Evolutionary conservation across 2,329 filamentous ascomycete species (phyloP), one percentile per base, ranked within the genome.

Genomic region (Alternaria triticina): DNA sequence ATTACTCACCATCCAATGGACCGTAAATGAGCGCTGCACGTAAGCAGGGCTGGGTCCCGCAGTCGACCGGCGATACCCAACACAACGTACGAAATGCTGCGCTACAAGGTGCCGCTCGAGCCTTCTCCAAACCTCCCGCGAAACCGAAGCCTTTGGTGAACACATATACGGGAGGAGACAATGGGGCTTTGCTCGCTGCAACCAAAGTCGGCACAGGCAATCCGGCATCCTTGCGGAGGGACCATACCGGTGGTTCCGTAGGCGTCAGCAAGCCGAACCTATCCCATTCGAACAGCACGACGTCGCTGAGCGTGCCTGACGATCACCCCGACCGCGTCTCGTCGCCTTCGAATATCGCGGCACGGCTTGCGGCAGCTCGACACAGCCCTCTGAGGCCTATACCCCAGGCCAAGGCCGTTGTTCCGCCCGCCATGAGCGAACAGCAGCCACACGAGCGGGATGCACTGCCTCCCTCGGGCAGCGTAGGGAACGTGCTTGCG

Each of bases 341-440:
- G 62, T 89, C 86, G 49, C 84, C 88, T 6, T 90, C 87, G 6
- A 86, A 87, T 64, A 86, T 90, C 65, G 88, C 88, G 12, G 88
- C 88, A 12, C 87, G 84, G 28, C 79, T 89, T 25, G 88, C 88
- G 3, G 89, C 89, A 20, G 89, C 88, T 59, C 83, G 89, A 74
- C 86, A 87, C 15, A 85, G 83, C 25, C 87, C 87, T 20, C 64
- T 74, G 62, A 74, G 69, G 56, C 74, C 75, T 8, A 55, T 64
- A 12, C 52, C 69, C 17, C 70, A 71, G 43, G 55, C 69, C 17
- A 69, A 71, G 43, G 57, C 66, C 27, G 59, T 62, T 20, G 36
- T 52, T 40, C 58, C 54, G 10, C 61, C 61, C 36, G 59, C 63
- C 45, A 68, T 71, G 63, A 68, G 68, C 33, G 74, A 76, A 40